These are phyloP conservation scores for Lentithecium fluviatile DNA, from an alignment of 495 filamentous ascomycete genomes.

Conservation along the genomic window DNA sequence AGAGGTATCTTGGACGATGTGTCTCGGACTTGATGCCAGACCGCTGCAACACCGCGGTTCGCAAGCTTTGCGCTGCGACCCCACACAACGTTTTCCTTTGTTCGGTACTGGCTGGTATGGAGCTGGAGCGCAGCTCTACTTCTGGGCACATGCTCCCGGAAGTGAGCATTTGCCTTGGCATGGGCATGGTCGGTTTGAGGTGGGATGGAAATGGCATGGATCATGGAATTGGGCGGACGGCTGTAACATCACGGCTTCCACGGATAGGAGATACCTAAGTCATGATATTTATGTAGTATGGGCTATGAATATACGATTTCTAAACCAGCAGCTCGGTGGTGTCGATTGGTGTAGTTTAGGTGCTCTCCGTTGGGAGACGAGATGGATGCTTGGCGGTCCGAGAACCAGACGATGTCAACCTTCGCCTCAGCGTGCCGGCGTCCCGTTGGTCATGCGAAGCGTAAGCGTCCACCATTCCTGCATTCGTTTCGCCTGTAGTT, in stretches of 20 bases:
- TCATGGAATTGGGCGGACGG: neutral
- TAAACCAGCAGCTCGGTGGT: neutral
- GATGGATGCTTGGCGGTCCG: too few species aligned
- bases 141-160: too few species aligned
- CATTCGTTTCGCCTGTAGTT: too few species aligned
- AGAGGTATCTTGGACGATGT: neutral
- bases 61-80: neutral
- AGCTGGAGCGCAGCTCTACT: neutral
- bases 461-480: too few species aligned
- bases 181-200: neutral
- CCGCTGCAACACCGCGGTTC: too few species aligned
- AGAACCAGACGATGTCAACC: too few species aligned
- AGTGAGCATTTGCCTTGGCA: too few species aligned
- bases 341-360: neutral
- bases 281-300: constrained; percentile 15
- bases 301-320: constrained; percentile 27
- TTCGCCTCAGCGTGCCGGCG: too few species aligned
- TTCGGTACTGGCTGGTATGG: neutral
- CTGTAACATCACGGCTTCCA: neutral
- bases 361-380: neutral
- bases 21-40: too few species aligned
- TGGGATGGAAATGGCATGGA: neutral
- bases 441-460: too few species aligned
- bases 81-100: neutral
- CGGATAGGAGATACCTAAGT: neutral